Percentiles rank a stretch among this genome's conserved stretches.
phyloP scores from a whole-genome alignment of 768 basidiomycete species.

The Collybiopsis luxurians region DNA sequence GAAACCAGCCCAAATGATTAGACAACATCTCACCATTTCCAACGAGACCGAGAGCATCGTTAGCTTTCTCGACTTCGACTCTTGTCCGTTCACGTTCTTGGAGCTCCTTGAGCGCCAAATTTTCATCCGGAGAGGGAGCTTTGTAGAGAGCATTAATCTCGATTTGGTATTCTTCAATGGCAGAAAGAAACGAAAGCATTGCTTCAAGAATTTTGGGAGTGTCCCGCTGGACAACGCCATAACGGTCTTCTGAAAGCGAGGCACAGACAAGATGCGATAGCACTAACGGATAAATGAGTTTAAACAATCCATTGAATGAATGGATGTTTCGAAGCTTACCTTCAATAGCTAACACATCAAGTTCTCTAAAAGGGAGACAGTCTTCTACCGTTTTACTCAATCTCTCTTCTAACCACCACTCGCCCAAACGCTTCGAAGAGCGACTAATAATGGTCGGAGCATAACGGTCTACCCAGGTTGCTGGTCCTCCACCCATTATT shows the following conservation, averaged over 20 bases:
- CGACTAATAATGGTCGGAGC: conserved; percentile 30
- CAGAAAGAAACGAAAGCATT: conserved; percentile 60
- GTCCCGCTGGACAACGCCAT: conserved; percentile 82
- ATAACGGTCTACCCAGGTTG: conserved; percentile 14
- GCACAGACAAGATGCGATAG: conserved; percentile 66
- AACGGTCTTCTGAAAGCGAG: conserved; percentile 77
- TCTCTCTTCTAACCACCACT: conserved; percentile 63
- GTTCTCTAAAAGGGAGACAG: conserved; percentile 55
- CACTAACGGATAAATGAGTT: conserved; percentile 34
- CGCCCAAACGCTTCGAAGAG: conserved; percentile 16
- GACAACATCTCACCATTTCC: conserved; percentile 50
- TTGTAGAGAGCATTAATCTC: conserved; percentile 45
- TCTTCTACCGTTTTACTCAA: conserved; percentile 49
- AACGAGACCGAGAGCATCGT: conserved; percentile 50
- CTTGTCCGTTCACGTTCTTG: conserved; percentile 34
- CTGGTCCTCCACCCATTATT: conserved; percentile 10
- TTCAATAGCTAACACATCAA: conserved; percentile 62
- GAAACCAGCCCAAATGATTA: not conserved
- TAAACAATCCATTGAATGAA: conserved; percentile 1
- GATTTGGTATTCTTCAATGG: conserved; percentile 61
- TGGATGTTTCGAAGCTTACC: conserved; percentile 33
- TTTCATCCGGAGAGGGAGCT: conserved; percentile 33
- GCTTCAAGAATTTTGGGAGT: conserved; percentile 82
- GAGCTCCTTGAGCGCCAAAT: conserved; percentile 30
- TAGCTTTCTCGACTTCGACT: conserved; percentile 53